Evolutionary conservation across 306 rosid species (phyloP).

Genomic region (Luffa acutangula): DNA sequence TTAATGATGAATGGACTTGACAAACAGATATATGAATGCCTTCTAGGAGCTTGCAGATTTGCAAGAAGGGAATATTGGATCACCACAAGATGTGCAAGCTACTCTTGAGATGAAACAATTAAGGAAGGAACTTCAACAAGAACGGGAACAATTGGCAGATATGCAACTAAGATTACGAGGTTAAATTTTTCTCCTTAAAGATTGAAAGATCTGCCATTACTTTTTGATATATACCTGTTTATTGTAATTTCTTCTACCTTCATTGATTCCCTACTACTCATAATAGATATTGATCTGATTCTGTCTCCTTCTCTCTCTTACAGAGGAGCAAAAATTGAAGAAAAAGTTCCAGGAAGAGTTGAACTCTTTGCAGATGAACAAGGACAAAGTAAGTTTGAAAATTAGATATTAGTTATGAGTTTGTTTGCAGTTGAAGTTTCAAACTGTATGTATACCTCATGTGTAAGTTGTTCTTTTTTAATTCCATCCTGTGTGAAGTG

Average conservation of each 20-base stretch:
- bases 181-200: constrained; percentile 17
- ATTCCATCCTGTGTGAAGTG: not conserved
- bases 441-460: not conserved
- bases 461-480: not conserved
- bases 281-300: not conserved
- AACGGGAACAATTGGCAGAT: constrained; percentile 34
- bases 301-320: not conserved
- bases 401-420: not conserved
- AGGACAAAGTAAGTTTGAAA: constrained; percentile 55
- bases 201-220: constrained; percentile 3
- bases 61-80: constrained; percentile 42
- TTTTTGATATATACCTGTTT: not conserved
- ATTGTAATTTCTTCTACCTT: constrained; percentile 1
- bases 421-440: not conserved
- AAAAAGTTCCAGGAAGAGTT: constrained; percentile 66
- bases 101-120: constrained; percentile 43
- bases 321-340: constrained; percentile 72
- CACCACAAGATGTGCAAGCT: constrained; percentile 27
- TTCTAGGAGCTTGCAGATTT: constrained; percentile 94
- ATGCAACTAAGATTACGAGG: constrained; percentile 47
- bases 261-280: not conserved
- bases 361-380: constrained; percentile 37
- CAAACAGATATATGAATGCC: constrained; percentile 95
- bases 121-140: constrained; percentile 58
- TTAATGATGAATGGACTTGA: constrained; percentile 90